Base-by-base conservation (phyloP, 176 grass and related monocot genomes). In the Eleusine indica region DNA sequence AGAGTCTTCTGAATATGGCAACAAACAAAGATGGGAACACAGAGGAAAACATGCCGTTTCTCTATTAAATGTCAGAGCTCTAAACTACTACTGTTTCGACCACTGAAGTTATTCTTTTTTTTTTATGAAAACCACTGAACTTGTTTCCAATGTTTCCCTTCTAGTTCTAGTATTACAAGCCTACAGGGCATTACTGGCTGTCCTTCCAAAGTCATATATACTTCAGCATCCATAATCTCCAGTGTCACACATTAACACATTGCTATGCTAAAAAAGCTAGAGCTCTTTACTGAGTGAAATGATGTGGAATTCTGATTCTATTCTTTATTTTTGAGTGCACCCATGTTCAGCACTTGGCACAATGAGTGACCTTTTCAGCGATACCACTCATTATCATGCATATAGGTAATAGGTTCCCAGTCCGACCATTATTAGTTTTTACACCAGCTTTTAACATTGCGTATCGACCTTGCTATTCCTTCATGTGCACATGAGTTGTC, bases 401-500 rank as follows among this genome's bases (percentile, higher is more conserved):
- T 69, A 25, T 25, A 25, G 25, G 25, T 25, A 25, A 62, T 6
- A 81, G 25, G 71, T 19, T 37, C 38, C 66, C 73, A 64, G 44
- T 43, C 17, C 8, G 10, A 9, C 9, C 30, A 69, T 42, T 44
- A 43, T 71, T 42, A 30, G 4, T 63, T 64, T 82, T 68, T 29
- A 30, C n/a, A 46, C 56, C 73, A 44, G 54, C 70, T 86, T 75
- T 75, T 83, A 71, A 67, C 66, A 73, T 54, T 63, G 53, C 54
- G 17, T 66, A 28, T 68, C 70, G 67, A 41, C 73, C 57, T 78
- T 78, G 16, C 60, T 73, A 18, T 84, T 80, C 70, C n/a, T 74
- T 71, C 73, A 77, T 43, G 82, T 63, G 82, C 77, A 63, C 9
- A 74, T 6, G 87, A 80, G n/a, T 83, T 87, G 66, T 68, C 68